Percentiles rank a stretch among this genome's conserved stretches.
phyloP scores from a whole-genome alignment of 169 alveolate species.

The Cryptosporidium viatorum region DNA sequence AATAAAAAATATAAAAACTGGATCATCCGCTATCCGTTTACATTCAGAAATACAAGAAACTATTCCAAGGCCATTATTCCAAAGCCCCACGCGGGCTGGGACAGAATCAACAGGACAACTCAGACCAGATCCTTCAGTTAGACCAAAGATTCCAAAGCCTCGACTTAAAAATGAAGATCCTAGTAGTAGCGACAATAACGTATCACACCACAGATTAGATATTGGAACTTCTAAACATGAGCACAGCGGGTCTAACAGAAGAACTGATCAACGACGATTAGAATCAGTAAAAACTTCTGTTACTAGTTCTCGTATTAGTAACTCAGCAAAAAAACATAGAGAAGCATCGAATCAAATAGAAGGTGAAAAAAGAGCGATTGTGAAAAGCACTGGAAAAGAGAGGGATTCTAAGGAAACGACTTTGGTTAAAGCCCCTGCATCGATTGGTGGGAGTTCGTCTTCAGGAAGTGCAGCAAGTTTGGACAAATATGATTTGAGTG shows the following conservation, averaged over 20 bases:
- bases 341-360: no score
- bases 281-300: neutral
- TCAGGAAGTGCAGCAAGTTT: neutral
- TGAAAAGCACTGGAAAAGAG: no score
- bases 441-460: neutral
- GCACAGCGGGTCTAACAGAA: no score
- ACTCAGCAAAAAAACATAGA: neutral
- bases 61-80: neutral
- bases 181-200: no score
- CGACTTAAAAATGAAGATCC: neutral
- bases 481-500: slow-evolving; percentile 1
- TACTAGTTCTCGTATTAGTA: neutral
- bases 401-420: neutral
- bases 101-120: neutral
- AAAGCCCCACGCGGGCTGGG: no score
- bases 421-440: neutral
- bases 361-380: no score
- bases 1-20: neutral
- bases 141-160: neutral
- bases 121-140: neutral
- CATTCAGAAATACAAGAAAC: no score
- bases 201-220: neutral
- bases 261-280: no score
- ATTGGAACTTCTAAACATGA: no score
- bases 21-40: neutral